Percentiles rank a stretch among this genome's conserved stretches.
Conservation (phyloP, 495 filamentous ascomycete genomes). For the Aspergillus sclerotiicarbonarius region DNA sequence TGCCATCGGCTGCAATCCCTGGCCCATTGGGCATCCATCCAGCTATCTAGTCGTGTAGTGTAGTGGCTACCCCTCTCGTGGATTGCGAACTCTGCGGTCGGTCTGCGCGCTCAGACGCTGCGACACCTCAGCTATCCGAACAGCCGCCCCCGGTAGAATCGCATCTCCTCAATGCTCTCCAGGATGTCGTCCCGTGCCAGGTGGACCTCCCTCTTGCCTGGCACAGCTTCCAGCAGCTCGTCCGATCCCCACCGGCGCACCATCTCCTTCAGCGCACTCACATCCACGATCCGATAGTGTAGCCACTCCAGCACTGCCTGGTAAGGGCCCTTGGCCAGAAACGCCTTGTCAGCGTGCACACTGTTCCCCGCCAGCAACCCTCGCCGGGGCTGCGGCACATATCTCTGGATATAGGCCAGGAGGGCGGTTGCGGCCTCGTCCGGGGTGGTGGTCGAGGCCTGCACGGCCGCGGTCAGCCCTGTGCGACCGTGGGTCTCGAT, state of each 20-base stretch:
- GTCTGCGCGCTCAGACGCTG: not conserved
- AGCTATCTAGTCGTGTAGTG: not conserved
- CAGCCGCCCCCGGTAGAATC: constrained; percentile 61
- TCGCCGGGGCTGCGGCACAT: constrained; percentile 59
- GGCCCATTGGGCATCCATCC: constrained; percentile 8
- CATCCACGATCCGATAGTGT: constrained; percentile 88
- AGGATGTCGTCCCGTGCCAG: constrained; percentile 86
- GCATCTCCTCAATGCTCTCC: constrained; percentile 90
- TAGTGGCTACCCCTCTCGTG: not conserved
- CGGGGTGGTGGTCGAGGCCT: constrained; percentile 69
- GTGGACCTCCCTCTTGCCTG: constrained; percentile 73
- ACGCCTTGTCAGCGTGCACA: constrained; percentile 85
- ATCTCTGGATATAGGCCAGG: constrained; percentile 70
- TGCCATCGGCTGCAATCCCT: too few species aligned
- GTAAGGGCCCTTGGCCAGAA: constrained; percentile 74
- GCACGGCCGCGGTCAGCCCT: constrained; percentile 75
- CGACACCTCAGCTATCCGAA: constrained; percentile 22
- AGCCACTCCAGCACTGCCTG: constrained; percentile 68
- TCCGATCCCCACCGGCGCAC: constrained; percentile 73
- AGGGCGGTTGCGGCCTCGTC: constrained; percentile 70
- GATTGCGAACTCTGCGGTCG: too few species aligned
- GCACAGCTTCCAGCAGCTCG: constrained; percentile 56
- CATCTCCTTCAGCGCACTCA: constrained; percentile 87
- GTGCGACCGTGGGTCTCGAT: constrained; percentile 61
- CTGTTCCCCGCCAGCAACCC: constrained; percentile 87